These are phyloP conservation scores for Ampelomyces quisqualis DNA, from an alignment of 2,329 filamentous ascomycete genomes.

Conservation along the genomic window DNA sequence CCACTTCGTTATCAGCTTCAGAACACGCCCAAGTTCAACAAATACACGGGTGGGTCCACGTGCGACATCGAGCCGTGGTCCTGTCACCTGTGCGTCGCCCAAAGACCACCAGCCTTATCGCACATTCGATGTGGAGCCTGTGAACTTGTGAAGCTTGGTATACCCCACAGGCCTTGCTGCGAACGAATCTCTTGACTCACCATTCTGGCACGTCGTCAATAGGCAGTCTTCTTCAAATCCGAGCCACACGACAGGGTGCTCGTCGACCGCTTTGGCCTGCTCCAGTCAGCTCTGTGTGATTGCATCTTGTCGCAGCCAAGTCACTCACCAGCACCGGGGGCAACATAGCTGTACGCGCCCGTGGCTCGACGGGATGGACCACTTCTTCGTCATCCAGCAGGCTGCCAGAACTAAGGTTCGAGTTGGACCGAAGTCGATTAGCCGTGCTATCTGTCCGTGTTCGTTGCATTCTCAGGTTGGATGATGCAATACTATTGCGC, in stretches of 20 bases:
- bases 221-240: conserved; percentile 94
- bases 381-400: conserved; percentile 63
- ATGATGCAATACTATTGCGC: conserved; percentile 53
- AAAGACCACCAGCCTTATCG: conserved; percentile 34
- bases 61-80: conserved; percentile 21
- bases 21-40: conserved; percentile 16
- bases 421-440: conserved; percentile 69
- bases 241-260: conserved; percentile 84
- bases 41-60: conserved; percentile 6
- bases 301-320: neutral
- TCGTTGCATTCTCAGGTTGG: conserved; percentile 48
- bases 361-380: conserved; percentile 80
- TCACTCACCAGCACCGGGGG: conserved; percentile 84
- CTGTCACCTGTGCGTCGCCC: conserved; percentile 23
- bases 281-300: neutral
- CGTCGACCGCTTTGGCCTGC: conserved; percentile 78
- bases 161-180: neutral
- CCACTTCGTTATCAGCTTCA: conserved; percentile 20
- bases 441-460: conserved; percentile 63
- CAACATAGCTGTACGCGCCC: conserved; percentile 77
- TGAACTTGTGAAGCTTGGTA: conserved; percentile 1
- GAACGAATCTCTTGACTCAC: conserved; percentile 55
- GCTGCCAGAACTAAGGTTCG: conserved; percentile 58
- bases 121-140: conserved; percentile 2
- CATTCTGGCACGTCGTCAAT: conserved; percentile 86